phyloP scores from a whole-genome alignment of 129 eudicot genomes.

The Deinandra increscens region DNA sequence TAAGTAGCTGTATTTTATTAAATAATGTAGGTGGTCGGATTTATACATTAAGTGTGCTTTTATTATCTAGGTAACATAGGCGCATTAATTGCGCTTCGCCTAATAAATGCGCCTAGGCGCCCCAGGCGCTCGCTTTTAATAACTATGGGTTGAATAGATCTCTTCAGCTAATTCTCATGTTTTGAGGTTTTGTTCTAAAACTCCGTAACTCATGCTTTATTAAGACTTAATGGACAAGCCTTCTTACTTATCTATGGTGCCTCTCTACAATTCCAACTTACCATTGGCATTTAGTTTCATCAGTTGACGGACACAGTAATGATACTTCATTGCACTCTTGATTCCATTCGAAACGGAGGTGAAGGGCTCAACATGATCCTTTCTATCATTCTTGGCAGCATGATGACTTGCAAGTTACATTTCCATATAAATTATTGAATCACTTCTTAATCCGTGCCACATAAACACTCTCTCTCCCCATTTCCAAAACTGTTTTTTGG shows the following conservation, averaged over 20 bases:
- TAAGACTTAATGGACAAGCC: neutral
- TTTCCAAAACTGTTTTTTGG: conserved; percentile 11
- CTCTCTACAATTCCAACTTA: neutral
- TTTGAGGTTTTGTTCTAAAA: neutral
- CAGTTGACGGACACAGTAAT: neutral
- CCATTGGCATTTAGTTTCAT: neutral
- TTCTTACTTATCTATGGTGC: neutral
- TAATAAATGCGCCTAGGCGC: no score
- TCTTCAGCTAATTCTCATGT: conserved; percentile 4
- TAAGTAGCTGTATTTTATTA: no score
- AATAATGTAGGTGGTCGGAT: no score
- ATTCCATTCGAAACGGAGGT: neutral
- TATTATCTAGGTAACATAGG: no score
- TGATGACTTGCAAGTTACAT: conserved; percentile 9
- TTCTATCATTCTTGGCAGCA: neutral
- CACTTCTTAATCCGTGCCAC: neutral
- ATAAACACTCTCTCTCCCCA: neutral
- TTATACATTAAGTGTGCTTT: no score
- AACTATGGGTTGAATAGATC: conserved; percentile 1
- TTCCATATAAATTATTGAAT: conserved; percentile 1
- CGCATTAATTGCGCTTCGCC: no score
- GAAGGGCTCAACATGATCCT: neutral
- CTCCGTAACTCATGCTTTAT: neutral
- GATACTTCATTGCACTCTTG: conserved; percentile 7
- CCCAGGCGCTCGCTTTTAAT: no score